A percentile compares a stretch with the other conserved stretches of the same genome.
phyloP scores from a whole-genome alignment of 495 filamentous ascomycete species.

The Penicillium maclennaniae region DNA sequence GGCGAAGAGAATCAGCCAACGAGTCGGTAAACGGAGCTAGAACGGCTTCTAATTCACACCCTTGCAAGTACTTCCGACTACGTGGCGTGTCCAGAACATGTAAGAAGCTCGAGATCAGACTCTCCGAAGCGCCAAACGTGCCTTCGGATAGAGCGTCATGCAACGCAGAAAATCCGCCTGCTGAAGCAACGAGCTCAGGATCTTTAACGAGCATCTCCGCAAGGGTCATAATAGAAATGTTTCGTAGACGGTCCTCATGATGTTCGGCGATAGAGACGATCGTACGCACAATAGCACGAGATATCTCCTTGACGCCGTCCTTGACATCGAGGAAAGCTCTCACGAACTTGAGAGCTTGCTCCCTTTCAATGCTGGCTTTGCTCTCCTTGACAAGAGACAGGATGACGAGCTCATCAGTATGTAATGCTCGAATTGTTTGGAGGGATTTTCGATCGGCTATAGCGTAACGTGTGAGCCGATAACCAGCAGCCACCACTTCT shows the following conservation, averaged over 20 bases:
- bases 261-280: constrained; percentile 90
- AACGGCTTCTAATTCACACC: constrained; percentile 74
- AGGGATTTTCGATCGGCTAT: constrained; percentile 89
- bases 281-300: constrained; percentile 76
- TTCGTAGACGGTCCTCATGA: constrained; percentile 77
- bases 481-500: constrained; percentile 92
- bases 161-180: constrained; percentile 76
- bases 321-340: constrained; percentile 95
- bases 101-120: constrained; percentile 76
- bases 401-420: constrained; percentile 90
- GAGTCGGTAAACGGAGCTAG: constrained; percentile 89
- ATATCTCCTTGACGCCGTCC: constrained; percentile 84
- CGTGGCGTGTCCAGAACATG: constrained; percentile 83
- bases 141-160: constrained; percentile 86
- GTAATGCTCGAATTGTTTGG: constrained; percentile 76
- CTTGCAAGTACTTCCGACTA: constrained; percentile 73
- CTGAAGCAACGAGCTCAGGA: constrained; percentile 68
- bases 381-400: constrained; percentile 90
- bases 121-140: constrained; percentile 85
- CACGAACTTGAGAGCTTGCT: constrained; percentile 96
- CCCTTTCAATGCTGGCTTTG: constrained; percentile 91
- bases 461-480: constrained; percentile 87
- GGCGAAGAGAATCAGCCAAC: constrained; percentile 58
- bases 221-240: constrained; percentile 87
- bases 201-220: constrained; percentile 87